Evolutionary conservation across 257 asterid species (phyloP), one percentile per base, ranked within the genome.

Genomic region (Solanum pennellii): DNA sequence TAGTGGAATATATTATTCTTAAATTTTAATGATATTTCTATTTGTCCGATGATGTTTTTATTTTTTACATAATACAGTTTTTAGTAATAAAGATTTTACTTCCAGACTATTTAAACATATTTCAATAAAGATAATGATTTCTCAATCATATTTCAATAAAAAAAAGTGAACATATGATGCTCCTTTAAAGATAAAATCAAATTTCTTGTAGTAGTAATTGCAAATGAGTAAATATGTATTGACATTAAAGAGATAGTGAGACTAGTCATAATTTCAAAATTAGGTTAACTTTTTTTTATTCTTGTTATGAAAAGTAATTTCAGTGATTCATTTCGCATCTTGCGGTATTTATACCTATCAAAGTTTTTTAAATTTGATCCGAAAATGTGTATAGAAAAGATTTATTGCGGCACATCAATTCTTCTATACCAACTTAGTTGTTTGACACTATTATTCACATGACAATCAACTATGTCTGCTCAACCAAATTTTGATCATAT

Each of bases 261-360:
- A 68, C 1, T 21, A 10, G 14, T 6, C 5, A 27, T n/a, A 25
- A 60, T 23, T 60, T 60, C 29, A 60, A 60, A 23, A 62, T 4
- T 66, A 68, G 37, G 0, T 27, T 68, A 6, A 27, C 4, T 66
- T 66, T 66, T 39, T 27, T 14, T 69, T 0, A 69, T 69, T 69
- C 16, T 69, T 69, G 23, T 69, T 29, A 69, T 69, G 39, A 15
- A 7, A 68, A 29, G 76, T 29, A 1, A 12, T 66, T 66, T 66
- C 1, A 5, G 1, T 29, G 75, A 16, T 29, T 69, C 0, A 2
- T 20, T 69, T 29, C 6, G 3, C 12, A 14, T 6, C 41, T 29
- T 1, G 0, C 2, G 12, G 0, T 29, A 1, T 3, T 15, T 29
- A 7, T 23, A 27, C 12, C 9, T 60, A 1, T 25, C 4, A 1